A percentile compares a stretch with the other conserved stretches of the same genome.
phyloP scores from a whole-genome alignment of 2,329 filamentous ascomycete genomes.

The Colletotrichum horii region DNA sequence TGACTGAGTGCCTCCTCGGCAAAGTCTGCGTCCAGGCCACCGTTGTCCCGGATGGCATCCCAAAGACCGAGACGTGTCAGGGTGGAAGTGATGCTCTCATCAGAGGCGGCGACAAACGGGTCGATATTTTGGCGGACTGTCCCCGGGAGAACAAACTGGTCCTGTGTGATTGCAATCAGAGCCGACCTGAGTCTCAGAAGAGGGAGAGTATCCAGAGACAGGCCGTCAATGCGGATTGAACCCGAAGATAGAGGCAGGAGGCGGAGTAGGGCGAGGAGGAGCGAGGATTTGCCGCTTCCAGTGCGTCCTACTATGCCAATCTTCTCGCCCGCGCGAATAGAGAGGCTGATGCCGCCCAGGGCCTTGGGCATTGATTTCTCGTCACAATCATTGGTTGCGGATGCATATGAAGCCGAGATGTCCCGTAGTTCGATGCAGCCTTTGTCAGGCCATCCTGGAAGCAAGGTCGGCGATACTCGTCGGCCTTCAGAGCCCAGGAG shows the following conservation, averaged over 20 bases:
- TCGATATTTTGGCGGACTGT: constrained; percentile 63
- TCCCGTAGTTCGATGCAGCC: constrained; percentile 37
- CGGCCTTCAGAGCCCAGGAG: neutral
- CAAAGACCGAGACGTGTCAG: constrained; percentile 18
- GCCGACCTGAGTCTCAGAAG: constrained; percentile 21
- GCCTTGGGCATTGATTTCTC: constrained; percentile 20
- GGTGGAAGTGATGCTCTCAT: constrained; percentile 36
- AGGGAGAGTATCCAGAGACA: constrained; percentile 16
- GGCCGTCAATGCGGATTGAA: constrained; percentile 40
- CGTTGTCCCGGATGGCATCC: constrained; percentile 27
- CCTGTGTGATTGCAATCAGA: constrained; percentile 20
- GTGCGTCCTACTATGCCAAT: constrained; percentile 41
- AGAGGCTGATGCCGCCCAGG: constrained; percentile 45
- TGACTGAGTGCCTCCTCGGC: constrained; percentile 33
- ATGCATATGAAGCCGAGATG: neutral
- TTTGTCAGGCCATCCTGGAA: constrained; percentile 35
- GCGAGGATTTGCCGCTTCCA: constrained; percentile 30
- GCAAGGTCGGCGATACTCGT: neutral
- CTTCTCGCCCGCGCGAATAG: constrained; percentile 33
- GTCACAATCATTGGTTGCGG: constrained; percentile 25
- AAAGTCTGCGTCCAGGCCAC: constrained; percentile 25
- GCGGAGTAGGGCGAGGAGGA: constrained; percentile 42
- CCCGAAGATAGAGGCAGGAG: constrained; percentile 46
- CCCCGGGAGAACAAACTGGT: constrained; percentile 12
- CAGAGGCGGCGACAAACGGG: neutral